phyloP scores from a whole-genome alignment of 768 basidiomycete species.

The Podaxis sp. region DNA sequence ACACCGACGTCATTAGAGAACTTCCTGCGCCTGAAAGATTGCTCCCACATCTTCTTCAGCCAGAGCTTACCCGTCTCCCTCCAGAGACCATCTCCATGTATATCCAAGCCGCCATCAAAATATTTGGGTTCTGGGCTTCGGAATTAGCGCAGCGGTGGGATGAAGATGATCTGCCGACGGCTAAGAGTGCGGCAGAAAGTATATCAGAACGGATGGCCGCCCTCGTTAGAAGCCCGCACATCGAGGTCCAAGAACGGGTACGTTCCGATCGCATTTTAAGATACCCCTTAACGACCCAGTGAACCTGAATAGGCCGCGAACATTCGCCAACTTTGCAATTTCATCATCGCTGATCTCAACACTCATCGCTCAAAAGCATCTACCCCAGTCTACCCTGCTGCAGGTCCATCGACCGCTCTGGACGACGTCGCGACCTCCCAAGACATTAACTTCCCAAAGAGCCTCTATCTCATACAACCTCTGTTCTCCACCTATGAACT shows the following conservation, averaged over 20 bases:
- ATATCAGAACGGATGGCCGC: conserved; percentile 57
- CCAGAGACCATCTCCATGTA: conserved; percentile 75
- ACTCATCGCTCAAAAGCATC: conserved; percentile 45
- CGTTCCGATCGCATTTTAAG: conserved; percentile 27
- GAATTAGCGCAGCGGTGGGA: conserved; percentile 79
- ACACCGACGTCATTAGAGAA: conserved; percentile 48
- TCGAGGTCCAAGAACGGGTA: conserved; percentile 93
- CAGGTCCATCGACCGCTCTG: conserved; percentile 33
- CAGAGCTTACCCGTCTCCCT: conserved; percentile 52
- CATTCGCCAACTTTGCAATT: conserved; percentile 68
- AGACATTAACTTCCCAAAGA: conserved; percentile 79
- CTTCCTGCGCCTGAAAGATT: conserved; percentile 77
- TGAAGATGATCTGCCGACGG: conserved; percentile 63
- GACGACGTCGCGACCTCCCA: conserved; percentile 34
- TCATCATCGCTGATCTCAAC: conserved; percentile 73
- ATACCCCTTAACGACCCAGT: background rate
- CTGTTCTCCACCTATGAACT: conserved; percentile 78
- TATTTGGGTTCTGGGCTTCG: conserved; percentile 84
- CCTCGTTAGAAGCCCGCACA: conserved; percentile 62
- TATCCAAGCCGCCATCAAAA: conserved; percentile 80
- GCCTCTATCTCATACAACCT: conserved; percentile 81
- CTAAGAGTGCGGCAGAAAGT: conserved; percentile 62
- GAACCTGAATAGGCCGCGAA: conserved; percentile 68
- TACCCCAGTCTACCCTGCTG: conserved; percentile 31
- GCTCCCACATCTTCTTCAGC: conserved; percentile 66